Conservation (phyloP, 1,284 basidiomycete species). For the Phlebopus sp. region DNA sequence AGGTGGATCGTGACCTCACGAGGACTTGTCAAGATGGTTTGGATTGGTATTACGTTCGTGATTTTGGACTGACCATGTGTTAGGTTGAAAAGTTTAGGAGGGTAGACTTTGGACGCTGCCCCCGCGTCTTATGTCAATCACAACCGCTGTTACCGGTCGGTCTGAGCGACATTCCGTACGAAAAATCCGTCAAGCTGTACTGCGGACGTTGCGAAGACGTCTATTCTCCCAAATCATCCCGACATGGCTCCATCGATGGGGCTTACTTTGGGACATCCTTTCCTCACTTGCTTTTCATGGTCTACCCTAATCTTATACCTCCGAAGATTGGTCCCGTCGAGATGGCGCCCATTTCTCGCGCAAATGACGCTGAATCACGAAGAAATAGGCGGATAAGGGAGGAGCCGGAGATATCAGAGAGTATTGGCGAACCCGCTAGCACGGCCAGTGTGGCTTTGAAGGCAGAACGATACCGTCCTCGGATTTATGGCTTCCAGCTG, state of each 20-base stretch:
- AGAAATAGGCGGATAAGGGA: conserved; percentile 50
- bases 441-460: conserved; percentile 82
- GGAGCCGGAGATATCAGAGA: conserved; percentile 49
- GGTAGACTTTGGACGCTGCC: conserved; percentile 94
- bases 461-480: conserved; percentile 85
- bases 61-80: conserved; percentile 6
- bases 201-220: conserved; percentile 96
- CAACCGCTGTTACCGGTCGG: conserved; percentile 95
- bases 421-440: conserved; percentile 60
- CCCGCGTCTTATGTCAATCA: conserved; percentile 87
- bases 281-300: conserved; percentile 93
- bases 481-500: conserved; percentile 93
- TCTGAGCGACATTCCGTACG: conserved; percentile 89
- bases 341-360: conserved; percentile 28
- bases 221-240: conserved; percentile 91
- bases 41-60: conserved; percentile 10
- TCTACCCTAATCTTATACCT: conserved; percentile 88
- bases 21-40: conserved; percentile 93
- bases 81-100: conserved; percentile 97
- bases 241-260: conserved; percentile 93
- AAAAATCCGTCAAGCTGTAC: conserved; percentile 96
- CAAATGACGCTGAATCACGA: conserved; percentile 35
- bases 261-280: conserved; percentile 97
- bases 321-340: conserved; percentile 72
- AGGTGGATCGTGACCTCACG: conserved; percentile 94